Conservation (phyloP, 176 grass and related monocot species). For the Aegilops longissima region DNA sequence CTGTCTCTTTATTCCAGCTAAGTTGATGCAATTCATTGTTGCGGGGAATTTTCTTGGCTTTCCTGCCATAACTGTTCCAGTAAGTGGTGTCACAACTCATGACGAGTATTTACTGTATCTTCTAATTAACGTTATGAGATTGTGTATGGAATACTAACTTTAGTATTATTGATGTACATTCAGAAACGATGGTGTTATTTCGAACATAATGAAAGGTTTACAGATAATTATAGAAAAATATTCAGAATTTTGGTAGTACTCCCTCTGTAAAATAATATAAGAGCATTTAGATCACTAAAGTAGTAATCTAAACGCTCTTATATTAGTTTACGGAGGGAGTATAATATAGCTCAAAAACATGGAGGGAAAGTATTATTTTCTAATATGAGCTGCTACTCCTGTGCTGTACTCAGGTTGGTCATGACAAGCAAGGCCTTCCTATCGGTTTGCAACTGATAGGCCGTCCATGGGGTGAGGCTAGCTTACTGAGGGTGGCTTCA, state of each 20-base stretch:
- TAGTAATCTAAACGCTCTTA: too few relatives aligned
- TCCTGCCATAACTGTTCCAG: slow-evolving; percentile 91
- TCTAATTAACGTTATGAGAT: not conserved
- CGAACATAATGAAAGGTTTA: not conserved
- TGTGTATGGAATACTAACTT: not conserved
- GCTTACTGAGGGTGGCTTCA: slow-evolving; percentile 82
- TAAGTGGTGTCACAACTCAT: slow-evolving; percentile 42
- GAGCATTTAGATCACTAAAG: too few relatives aligned
- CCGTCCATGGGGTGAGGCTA: slow-evolving; percentile 93
- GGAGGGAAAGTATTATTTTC: not conserved
- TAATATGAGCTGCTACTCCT: slow-evolving; percentile 18
- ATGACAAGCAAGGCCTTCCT: slow-evolving; percentile 87
- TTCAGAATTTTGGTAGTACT: not conserved
- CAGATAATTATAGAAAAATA: not conserved
- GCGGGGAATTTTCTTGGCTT: slow-evolving; percentile 90
- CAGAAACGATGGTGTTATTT: not conserved
- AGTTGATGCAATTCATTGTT: slow-evolving; percentile 81
- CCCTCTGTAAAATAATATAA: too few relatives aligned
- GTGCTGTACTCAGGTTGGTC: slow-evolving; percentile 59
- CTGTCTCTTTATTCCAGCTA: slow-evolving; percentile 39
- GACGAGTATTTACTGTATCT: not conserved
- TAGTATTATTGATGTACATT: not conserved
- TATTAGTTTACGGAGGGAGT: not conserved
- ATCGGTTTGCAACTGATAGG: slow-evolving; percentile 97
- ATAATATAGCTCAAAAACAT: not conserved